Base-by-base conservation (phyloP, 139 green algal species). In the Tetraselmis chui region DNA sequence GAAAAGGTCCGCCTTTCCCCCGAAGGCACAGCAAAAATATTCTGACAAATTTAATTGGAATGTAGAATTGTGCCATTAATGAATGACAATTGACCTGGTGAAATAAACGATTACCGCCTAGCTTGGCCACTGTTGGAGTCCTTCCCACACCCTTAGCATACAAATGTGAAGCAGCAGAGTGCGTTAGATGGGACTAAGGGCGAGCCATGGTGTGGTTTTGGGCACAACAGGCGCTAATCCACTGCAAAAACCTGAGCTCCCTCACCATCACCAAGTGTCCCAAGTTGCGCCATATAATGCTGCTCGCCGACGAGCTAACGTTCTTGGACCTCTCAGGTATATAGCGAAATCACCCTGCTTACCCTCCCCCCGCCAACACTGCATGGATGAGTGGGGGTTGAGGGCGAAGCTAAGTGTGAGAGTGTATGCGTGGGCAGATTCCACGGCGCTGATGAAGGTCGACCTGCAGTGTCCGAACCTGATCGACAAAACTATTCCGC, bases 221-320 rank as follows among this genome's bases (percentile, higher is more conserved):
- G 22, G 11, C 59, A 29, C 28, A 84, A 32, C 86, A 94, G 91
- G 88, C 85, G 28, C 82, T 96, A 59, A 85, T 96, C 11, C 92
- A 96, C 79, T 94, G 91, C 85, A 87, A 89, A 0, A 89, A 89
- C n/a, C 83, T 95, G 29, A 80, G 84, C 30, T 89, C 79, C 1
- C 59, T 95, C 22, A 32, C 29, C 18, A 82, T 92, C 30, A 83
- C 80, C 1, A 88, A 89, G 31, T 93, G 89, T 80, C 76, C 81
- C 2, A 78, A 84, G 30, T 81, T 96, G 30, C 87, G 93, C 27
- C 87, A 59, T 0, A 1, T 93, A 26, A 93, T 95, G 88, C 81
- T 95, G 2, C 94, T 91, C 91, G 92, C 86, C 30, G 91, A 95
- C 59, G 86, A 92, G 78, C 87, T 94, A 0, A 85, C 84, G 22